Evolutionary conservation across 108 stramenopile genomes (phyloP), one percentile per base, ranked within the genome.

Genomic region (Aurantiochytrium sp.): DNA sequence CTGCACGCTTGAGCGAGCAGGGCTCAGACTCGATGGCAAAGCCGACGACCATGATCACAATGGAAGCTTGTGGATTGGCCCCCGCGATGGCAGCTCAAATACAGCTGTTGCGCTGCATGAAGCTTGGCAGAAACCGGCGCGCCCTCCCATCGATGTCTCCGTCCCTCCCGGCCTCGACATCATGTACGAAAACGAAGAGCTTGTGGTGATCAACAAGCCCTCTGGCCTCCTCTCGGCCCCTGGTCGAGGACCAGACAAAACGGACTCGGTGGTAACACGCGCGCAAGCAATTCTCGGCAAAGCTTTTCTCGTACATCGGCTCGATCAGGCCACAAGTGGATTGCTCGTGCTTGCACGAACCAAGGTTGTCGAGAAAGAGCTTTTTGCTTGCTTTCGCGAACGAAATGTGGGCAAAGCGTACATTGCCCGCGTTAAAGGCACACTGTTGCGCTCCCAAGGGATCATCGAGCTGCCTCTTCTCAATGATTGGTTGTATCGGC

Each of bases 151-250:
- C 64, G 35, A 12, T 1, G 18, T 23, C 10, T 1, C 8, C 10
- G 25, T 18, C 42, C 64, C 64, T 8, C 4, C 64, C 42, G 64
- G 64, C 4, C 64, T 69, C 35, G 60, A 87, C 4, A 83, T 96
- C 51, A 58, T 96, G 5, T 90, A 95, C 72, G 88, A 88, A 23
- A 95, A 96, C 64, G 94, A 93, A 44, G 90, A 89, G 42, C 91
- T 95, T 35, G 87, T 96, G 53, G 95, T 96, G 18, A 92, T 96
- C 28, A 91, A 95, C 42, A 96, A 96, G 71, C 95, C 96, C 16
- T 87, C 89, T 51, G 88, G 94, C 91, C 88, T 96, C 55, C 92
- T 95, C 44, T 95, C 95, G 51, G 95, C 96, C 1, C 95, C 95
- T 18, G 95, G 96, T 6, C 90, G 60, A 12, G 45, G 55, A 16